phyloP scores from a whole-genome alignment of 768 basidiomycete species.

The Rhodotorula graminis region DNA sequence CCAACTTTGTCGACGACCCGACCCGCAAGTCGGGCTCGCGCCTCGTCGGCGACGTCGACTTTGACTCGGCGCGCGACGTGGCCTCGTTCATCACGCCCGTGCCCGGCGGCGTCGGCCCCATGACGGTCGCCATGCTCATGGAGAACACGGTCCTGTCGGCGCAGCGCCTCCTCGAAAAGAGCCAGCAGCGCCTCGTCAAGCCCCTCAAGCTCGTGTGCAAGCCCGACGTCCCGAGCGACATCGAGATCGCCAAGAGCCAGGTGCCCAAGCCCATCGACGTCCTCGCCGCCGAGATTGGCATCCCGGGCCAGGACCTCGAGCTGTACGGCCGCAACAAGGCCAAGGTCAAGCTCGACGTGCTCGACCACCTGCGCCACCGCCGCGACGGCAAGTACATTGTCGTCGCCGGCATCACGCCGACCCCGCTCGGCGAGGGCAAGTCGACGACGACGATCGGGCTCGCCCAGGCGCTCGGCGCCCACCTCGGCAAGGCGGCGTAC shows the following conservation, averaged over 20 bases:
- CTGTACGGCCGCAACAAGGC: slow-evolving; percentile 94
- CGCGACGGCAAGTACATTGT: slow-evolving; percentile 88
- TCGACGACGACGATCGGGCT: slow-evolving; percentile 96
- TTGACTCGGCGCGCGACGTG: slow-evolving; percentile 63
- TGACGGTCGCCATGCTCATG: slow-evolving; percentile 99
- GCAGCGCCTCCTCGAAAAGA: slow-evolving; percentile 67
- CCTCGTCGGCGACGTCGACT: slow-evolving; percentile 93
- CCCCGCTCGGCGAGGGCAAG: slow-evolving; percentile 66
- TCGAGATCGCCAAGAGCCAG: slow-evolving; percentile 92
- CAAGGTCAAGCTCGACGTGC: slow-evolving; percentile 83
- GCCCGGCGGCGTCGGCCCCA: slow-evolving; percentile 98
- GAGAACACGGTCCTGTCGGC: slow-evolving; percentile 83
- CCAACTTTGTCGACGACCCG: slow-evolving; percentile 86
- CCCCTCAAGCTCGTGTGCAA: slow-evolving; percentile 74
- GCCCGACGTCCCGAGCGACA: slow-evolving; percentile 88
- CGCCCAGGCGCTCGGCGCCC: slow-evolving; percentile 91
- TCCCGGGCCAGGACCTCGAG: slow-evolving; percentile 81
- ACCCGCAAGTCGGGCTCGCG: slow-evolving; percentile 93
- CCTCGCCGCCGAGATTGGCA: slow-evolving; percentile 81
- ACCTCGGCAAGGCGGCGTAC: slow-evolving; percentile 84
- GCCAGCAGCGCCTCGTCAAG: slow-evolving; percentile 60
- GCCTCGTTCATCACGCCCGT: slow-evolving; percentile 95
- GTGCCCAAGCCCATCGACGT: slow-evolving; percentile 80
- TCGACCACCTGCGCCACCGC: slow-evolving; percentile 76
- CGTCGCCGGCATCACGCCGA: slow-evolving; percentile 61